phyloP scores from a whole-genome alignment of 2,329 filamentous ascomycete genomes.

The Colletotrichum sp. region DNA sequence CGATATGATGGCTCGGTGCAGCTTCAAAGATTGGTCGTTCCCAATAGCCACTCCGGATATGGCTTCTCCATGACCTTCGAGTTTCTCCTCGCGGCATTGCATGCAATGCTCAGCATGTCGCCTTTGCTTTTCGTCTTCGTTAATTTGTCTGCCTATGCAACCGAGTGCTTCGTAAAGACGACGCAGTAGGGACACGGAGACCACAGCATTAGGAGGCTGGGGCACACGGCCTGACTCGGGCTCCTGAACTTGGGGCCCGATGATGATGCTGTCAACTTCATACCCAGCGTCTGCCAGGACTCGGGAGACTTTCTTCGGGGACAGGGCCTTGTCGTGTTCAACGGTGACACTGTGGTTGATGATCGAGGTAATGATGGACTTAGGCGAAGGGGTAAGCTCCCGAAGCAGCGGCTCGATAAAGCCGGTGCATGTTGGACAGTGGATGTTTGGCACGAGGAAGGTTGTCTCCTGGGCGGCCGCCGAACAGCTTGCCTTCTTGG shows the following conservation, averaged over 20 bases:
- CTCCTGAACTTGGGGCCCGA: conserved; percentile 33
- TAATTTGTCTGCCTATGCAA: neutral
- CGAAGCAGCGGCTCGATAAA: conserved; percentile 66
- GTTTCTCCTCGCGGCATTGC: neutral
- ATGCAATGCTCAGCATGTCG: neutral
- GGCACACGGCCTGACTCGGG: neutral
- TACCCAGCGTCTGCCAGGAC: conserved; percentile 54
- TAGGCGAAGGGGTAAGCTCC: conserved; percentile 53
- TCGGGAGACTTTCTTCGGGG: conserved; percentile 45
- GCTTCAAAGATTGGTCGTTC: conserved; percentile 34
- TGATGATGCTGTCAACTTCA: conserved; percentile 63
- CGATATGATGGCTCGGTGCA: conserved; percentile 51
- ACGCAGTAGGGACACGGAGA: neutral
- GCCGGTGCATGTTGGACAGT: conserved; percentile 78
- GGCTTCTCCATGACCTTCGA: neutral
- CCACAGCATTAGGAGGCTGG: neutral
- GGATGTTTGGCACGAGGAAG: conserved; percentile 74
- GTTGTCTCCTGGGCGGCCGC: neutral
- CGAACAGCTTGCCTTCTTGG: neutral
- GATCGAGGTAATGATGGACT: conserved; percentile 69
- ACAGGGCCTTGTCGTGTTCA: conserved; percentile 50
- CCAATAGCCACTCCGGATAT: neutral
- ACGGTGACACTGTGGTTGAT: conserved; percentile 72
- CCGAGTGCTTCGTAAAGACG: neutral
- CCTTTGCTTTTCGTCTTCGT: neutral